These are phyloP conservation scores for Fragilaria crotonensis DNA, from an alignment of 108 stramenopile species.

Conservation along the genomic window DNA sequence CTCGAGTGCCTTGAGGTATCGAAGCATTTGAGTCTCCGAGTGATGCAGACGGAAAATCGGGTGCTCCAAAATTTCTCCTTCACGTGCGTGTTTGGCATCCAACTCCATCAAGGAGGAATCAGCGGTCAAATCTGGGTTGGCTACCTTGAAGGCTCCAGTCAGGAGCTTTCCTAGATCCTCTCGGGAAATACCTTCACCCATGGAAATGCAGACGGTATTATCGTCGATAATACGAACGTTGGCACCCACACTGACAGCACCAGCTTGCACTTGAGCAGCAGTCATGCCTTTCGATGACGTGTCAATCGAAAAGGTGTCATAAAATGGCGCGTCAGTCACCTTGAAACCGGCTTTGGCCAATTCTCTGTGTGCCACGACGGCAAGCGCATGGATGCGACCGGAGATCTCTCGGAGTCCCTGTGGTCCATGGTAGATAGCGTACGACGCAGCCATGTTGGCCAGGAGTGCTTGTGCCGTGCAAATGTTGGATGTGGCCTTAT, in stretches of 20 bases:
- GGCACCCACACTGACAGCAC: constrained; percentile 73
- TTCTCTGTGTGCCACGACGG: constrained; percentile 77
- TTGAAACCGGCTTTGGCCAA: constrained; percentile 65
- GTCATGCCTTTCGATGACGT: constrained; percentile 69
- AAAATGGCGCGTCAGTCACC: constrained; percentile 66
- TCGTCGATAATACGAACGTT: constrained; percentile 93
- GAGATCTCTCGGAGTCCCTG: constrained; percentile 89
- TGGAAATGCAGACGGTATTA: constrained; percentile 78
- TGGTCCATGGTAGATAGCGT: constrained; percentile 99
- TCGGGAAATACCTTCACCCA: constrained; percentile 92
- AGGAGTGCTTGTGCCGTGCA: constrained; percentile 99
- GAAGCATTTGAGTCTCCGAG: constrained; percentile 96
- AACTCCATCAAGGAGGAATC: constrained; percentile 65
- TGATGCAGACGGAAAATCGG: constrained; percentile 95
- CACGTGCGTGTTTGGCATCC: constrained; percentile 49
- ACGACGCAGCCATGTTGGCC: constrained; percentile 99
- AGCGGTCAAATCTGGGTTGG: constrained; percentile 55
- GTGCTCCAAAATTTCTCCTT: constrained; percentile 85
- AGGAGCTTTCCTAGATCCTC: constrained; percentile 71
- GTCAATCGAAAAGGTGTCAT: constrained; percentile 92
- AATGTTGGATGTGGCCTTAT: constrained; percentile 99
- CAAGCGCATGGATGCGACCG: constrained; percentile 79
- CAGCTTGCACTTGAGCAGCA: constrained; percentile 56
- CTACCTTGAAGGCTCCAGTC: constrained; percentile 62
- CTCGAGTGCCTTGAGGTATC: constrained; percentile 94